Base-by-base conservation (phyloP, 2,329 filamentous ascomycete genomes). In the Diaporthe batatas region DNA sequence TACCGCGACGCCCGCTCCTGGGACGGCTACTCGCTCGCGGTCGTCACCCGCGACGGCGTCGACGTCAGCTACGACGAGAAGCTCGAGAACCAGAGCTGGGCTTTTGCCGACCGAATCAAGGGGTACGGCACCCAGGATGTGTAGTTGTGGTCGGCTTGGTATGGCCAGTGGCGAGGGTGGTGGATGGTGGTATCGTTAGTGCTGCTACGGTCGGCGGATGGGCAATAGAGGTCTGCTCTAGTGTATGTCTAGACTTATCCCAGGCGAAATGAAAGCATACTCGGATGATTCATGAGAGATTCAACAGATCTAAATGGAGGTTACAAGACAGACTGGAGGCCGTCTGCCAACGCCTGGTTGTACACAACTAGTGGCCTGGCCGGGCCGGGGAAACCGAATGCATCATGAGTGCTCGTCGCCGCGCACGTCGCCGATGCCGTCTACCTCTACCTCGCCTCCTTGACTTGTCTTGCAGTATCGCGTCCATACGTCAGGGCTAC, bases 81-180 rank as follows among this genome's bases (percentile, higher is more conserved):
- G 88, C 88, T 99, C 77, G 95, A 98, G 88, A 89, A 92, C 79
- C 96, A 98, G 89, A 98, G 95, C 89, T 98, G 96, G 96, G 95
- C 94, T 68, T 99, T 99, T 86, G 96, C 96, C 32, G 96, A 98
- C 82, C 90, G 92, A 78, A 98, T 99, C 83, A 93, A 91, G 83
- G 96, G 96, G 57, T 99, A 99, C 82, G 96, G 96, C 75, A 97
- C 95, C 34, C 95, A 98, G 87, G 88, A 85, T 58, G 88, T 90
- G 16, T 91, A 86, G 75, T 44, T 25, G n/a, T 3, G 29, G 49
- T 21, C 42, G 21, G 23, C 11, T 5, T 5, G 7, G 21, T 18
- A 4, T 21, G 11, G 14, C 0, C 23, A 8, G n/a, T 18, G 55
- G 57, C 14, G 21, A 34, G 7, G 39, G 16, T 58, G 34, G 5